Conservation (phyloP, 2,329 filamentous ascomycete species). For the Orbilia brochopaga region DNA sequence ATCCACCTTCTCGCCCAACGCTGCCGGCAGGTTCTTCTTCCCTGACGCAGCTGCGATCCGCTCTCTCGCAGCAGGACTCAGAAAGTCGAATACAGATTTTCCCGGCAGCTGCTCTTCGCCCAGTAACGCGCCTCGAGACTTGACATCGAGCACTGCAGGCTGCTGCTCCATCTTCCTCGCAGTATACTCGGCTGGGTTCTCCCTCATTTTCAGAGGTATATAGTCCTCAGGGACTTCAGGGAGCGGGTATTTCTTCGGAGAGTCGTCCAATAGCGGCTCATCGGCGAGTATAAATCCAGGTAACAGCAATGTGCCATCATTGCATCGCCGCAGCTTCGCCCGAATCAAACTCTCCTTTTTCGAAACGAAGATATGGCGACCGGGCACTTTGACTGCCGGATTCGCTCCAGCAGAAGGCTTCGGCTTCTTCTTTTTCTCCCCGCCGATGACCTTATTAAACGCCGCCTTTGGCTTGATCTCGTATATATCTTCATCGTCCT, state of each 20-base stretch:
- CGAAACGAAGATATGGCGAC: conserved; percentile 75
- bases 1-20: conserved; percentile 73
- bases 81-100: conserved; percentile 94
- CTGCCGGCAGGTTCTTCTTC: conserved; percentile 76
- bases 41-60: conserved; percentile 77
- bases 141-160: conserved; percentile 25
- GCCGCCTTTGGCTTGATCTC: conserved; percentile 88
- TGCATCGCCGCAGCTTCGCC: conserved; percentile 70
- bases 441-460: conserved; percentile 81
- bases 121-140: conserved; percentile 71
- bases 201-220: conserved; percentile 58
- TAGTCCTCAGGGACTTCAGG: conserved; percentile 75
- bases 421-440: conserved; percentile 76
- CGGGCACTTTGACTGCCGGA: conserved; percentile 58
- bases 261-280: conserved; percentile 57
- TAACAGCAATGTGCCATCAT: conserved; percentile 80
- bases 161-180: conserved; percentile 6
- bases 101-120: conserved; percentile 82
- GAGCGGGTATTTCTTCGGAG: conserved; percentile 65
- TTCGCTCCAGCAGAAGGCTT: conserved; percentile 59
- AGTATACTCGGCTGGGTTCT: conserved; percentile 30
- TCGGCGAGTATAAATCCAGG: conserved; percentile 78
- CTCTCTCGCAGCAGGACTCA: conserved; percentile 77
- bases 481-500: conserved; percentile 93
- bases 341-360: conserved; percentile 64